Conservation (phyloP, 306 rosid genomes). For the Lathyrus sativus region DNA sequence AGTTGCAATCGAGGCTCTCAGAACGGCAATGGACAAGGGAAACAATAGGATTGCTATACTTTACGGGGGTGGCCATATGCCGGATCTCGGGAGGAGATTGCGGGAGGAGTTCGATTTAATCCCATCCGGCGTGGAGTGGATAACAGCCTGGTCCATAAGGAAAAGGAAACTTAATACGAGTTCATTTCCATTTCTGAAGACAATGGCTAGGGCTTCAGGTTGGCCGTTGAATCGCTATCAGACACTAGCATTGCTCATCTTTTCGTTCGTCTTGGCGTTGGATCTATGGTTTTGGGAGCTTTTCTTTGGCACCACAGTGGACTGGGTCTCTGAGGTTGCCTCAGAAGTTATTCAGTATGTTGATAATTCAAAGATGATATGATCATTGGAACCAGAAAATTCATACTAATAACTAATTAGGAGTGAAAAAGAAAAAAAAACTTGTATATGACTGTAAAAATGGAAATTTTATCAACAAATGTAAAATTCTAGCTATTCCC, state of each 20-base stretch:
- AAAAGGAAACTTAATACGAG: constrained; percentile 52
- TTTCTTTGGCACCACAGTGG: constrained; percentile 68
- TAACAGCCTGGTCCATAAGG: constrained; percentile 85
- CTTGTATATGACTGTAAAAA: constrained; percentile 43
- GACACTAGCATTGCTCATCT: constrained; percentile 89
- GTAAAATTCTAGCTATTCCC: constrained; percentile 9
- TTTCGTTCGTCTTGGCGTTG: constrained; percentile 81
- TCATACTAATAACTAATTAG: constrained; percentile 17
- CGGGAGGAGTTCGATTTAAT: constrained; percentile 77
- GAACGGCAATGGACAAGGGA: constrained; percentile 64
- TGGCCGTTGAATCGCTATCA: constrained; percentile 99
- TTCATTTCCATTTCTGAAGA: constrained; percentile 85
- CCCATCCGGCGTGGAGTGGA: constrained; percentile 76
- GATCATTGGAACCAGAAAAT: constrained; percentile 34
- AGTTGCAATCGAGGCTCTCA: constrained; percentile 69
- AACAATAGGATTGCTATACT: constrained; percentile 85
- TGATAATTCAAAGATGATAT: constrained; percentile 56
- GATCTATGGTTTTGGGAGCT: constrained; percentile 98
- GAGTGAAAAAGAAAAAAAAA: constrained; percentile 23
- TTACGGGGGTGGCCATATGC: constrained; percentile 99
- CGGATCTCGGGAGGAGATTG: constrained; percentile 83
- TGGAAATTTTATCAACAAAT: constrained; percentile 27
- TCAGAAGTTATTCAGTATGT: constrained; percentile 50
- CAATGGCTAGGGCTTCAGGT: constrained; percentile 72
- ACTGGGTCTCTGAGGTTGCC: constrained; percentile 61